phyloP scores from a whole-genome alignment of 495 filamentous ascomycete species.

The Penicillium soppii region DNA sequence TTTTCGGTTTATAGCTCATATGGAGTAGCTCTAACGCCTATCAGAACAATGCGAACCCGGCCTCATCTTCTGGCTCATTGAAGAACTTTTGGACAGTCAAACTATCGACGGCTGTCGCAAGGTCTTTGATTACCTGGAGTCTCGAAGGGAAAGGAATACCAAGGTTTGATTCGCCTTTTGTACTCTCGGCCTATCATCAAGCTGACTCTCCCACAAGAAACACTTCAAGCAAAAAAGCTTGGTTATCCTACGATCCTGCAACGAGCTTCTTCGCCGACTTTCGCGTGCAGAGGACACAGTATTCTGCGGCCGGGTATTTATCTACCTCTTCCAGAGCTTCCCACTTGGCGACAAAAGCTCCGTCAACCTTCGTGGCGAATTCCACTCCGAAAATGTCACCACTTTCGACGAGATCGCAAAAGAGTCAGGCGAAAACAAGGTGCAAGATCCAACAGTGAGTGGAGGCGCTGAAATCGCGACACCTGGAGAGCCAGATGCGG shows the following conservation, averaged over 20 bases:
- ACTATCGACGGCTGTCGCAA: conserved; percentile 86
- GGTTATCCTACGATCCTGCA: conserved; percentile 87
- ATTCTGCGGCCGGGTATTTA: conserved; percentile 94
- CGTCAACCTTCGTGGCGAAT: conserved; percentile 94
- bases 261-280: conserved; percentile 86
- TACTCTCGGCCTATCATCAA: background rate
- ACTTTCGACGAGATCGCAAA: conserved; percentile 64
- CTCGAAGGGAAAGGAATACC: conserved; percentile 80
- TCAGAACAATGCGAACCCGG: conserved; percentile 79
- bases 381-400: conserved; percentile 93
- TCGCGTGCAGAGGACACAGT: conserved; percentile 94
- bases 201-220: conserved; percentile 46
- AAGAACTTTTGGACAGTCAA: conserved; percentile 94
- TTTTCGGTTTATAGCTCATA: conserved; percentile 4
- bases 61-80: conserved; percentile 83
- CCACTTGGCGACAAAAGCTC: conserved; percentile 94
- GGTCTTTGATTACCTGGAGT: conserved; percentile 93
- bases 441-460: conserved; percentile 60
- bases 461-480: conserved; percentile 47
- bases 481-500: conserved; percentile 20
- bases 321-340: conserved; percentile 97
- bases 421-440: conserved; percentile 25
- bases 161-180: conserved; percentile 43
- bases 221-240: conserved; percentile 82
- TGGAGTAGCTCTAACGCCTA: conserved; percentile 20